These are phyloP conservation scores for Talaromyces nanjingensis DNA, from an alignment of 495 filamentous ascomycete genomes.

Conservation along the genomic window DNA sequence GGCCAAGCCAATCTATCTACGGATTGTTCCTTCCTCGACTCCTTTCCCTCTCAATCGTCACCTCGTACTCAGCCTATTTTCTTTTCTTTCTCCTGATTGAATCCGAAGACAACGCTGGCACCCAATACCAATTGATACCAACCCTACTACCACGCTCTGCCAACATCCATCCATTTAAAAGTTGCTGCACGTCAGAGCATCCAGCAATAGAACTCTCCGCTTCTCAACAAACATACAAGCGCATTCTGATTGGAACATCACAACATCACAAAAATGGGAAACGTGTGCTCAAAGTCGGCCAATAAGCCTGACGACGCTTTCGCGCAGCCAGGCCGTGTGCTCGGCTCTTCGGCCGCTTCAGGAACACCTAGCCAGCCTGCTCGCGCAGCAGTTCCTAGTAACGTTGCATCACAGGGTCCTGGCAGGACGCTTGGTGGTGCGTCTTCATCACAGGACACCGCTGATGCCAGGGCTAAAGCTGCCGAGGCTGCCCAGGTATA, in stretches of 20 bases:
- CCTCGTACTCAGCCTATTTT: background rate
- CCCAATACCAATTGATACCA: background rate
- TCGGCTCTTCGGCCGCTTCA: conserved; percentile 39
- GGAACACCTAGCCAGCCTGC: conserved; percentile 17
- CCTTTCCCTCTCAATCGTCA: background rate
- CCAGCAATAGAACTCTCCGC: background rate
- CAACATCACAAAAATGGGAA: conserved; percentile 53
- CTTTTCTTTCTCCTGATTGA: background rate
- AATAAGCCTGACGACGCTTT: conserved; percentile 45
- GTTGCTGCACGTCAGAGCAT: background rate
- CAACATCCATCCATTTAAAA: no score
- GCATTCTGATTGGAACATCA: conserved; percentile 2
- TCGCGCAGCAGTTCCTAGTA: conserved; percentile 31
- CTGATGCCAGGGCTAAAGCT: conserved; percentile 52
- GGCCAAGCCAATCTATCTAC: background rate
- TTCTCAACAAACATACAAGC: background rate
- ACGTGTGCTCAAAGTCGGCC: conserved; percentile 62
- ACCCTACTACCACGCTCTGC: background rate
- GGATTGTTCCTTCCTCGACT: background rate
- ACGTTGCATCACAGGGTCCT: conserved; percentile 40
- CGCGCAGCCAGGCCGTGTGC: conserved; percentile 55
- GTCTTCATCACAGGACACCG: conserved; percentile 17
- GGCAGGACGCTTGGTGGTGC: conserved; percentile 49
- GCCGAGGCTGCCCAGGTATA: conserved; percentile 63
- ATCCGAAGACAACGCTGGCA: background rate